A percentile compares a stretch with the other conserved stretches of the same genome.
Evolutionary conservation across 768 basidiomycete species (phyloP).

Genomic region (Amanita brunnescens): DNA sequence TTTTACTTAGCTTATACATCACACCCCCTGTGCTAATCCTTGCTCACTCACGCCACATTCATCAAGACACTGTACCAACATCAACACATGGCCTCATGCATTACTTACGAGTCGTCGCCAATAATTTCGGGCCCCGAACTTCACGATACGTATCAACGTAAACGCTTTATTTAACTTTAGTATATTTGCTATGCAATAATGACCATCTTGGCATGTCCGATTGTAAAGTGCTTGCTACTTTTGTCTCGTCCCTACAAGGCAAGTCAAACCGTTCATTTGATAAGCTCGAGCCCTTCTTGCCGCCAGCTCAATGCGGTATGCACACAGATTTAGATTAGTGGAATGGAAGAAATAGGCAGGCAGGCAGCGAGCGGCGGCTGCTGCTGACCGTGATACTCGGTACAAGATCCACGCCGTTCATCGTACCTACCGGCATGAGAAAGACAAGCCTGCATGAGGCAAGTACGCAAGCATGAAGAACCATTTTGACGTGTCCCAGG

Average conservation of each 20-base stretch:
- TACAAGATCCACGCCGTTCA: background rate
- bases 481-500: background rate
- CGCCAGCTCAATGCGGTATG: too few relatives aligned
- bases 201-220: slow-evolving; percentile 1
- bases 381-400: background rate
- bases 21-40: background rate
- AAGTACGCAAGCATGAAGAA: background rate
- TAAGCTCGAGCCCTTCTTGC: too few relatives aligned
- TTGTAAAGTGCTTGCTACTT: background rate
- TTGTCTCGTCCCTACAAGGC: too few relatives aligned
- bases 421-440: background rate
- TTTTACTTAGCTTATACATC: background rate
- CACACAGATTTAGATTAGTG: background rate
- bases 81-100: background rate
- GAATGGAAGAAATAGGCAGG: background rate
- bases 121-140: background rate
- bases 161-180: background rate
- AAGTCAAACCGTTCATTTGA: background rate
- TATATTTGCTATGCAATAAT: background rate
- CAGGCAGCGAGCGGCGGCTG: background rate
- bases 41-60: background rate
- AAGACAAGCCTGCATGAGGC: background rate
- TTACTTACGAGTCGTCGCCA: background rate
- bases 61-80: slow-evolving; percentile 3
- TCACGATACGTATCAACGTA: slow-evolving; percentile 2